phyloP scores from a whole-genome alignment of 129 eudicot genomes.

The Calendula officinalis region DNA sequence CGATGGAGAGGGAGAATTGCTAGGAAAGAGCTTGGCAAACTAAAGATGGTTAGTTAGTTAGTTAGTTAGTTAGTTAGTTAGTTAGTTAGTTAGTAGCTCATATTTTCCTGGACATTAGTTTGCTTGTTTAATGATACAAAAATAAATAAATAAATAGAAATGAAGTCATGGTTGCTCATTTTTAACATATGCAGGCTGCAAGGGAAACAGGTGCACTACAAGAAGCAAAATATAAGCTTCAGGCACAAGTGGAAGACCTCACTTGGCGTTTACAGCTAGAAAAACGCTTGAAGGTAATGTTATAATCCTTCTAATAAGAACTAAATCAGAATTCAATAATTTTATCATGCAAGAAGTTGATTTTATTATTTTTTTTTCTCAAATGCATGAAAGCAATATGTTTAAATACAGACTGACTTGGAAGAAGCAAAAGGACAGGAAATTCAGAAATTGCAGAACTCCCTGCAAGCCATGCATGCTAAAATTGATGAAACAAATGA shows the following conservation, averaged over 20 bases:
- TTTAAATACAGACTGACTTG: constrained; percentile 67
- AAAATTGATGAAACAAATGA: constrained; percentile 72
- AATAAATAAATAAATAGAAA: background rate
- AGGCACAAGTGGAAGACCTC: constrained; percentile 83
- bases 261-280: constrained; percentile 88
- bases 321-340: background rate
- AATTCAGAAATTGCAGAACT: constrained; percentile 64
- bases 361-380: too few relatives aligned
- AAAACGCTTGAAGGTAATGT: constrained; percentile 84
- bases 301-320: background rate
- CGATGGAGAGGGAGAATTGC: constrained; percentile 94
- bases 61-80: too few relatives aligned
- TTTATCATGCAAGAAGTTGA: too few relatives aligned
- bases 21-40: constrained; percentile 73
- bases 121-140: constrained; percentile 15
- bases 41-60: constrained; percentile 82
- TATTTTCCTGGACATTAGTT: constrained; percentile 15
- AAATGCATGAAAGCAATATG: too few relatives aligned
- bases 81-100: constrained; percentile 6
- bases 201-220: constrained; percentile 88
- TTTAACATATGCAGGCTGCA: constrained; percentile 54
- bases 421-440: constrained; percentile 93
- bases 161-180: constrained; percentile 15
- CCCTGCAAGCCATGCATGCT: constrained; percentile 63
- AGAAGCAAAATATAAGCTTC: constrained; percentile 97